Evolutionary conservation across 192 early-diverging fungal genomes (phyloP), one percentile per base, ranked within the genome.

Genomic region (Cetraspora pellucida): DNA sequence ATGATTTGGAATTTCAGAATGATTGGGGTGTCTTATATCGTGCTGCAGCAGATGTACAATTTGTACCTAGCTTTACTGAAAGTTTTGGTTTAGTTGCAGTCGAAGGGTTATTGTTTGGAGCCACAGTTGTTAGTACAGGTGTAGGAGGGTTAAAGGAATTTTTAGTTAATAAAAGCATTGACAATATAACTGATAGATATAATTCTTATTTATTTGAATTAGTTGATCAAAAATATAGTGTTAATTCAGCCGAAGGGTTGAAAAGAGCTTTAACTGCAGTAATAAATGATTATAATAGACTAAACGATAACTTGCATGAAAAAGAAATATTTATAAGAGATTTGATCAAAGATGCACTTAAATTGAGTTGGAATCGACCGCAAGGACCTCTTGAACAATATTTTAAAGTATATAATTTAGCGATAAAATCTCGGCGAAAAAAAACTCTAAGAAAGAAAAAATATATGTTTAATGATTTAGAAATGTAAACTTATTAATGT

Each of bases 31-130:
- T 82, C 1, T 82, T 81, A 67, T 85, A 77, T 72, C 82, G 88
- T 49, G 82, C 82, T 50, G 88, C 88, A 2, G 83, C 88, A 5
- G 88, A 89, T 75, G 82, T 84, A 77, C 70, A 86, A 2, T 77
- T 87, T 64, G 84, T 89, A 9, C 88, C 88, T 0, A 86, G 85
- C 3, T 23, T 86, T 28, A 89, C 86, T 0, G 86, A 89, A 72
- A 86, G 82, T 46, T 89, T 87, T 79, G 86, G 88, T 0, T 78
- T 87, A 1, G 82, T 89, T 0, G 88, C 88, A 10, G 88, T 80
- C 3, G 88, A 89, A 71, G 88, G 88, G 5, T 77, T 89, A 17
- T 73, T 87, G 10, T 89, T 89, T 81, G 88, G 88, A 13, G 77
- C 83, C 2, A 68, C 85, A 28, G 79, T 89, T 6, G 81, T 89